Percentiles rank a stretch among this genome's conserved stretches.
These are phyloP conservation scores for Termitomyces bulborhizus DNA, from an alignment of 768 basidiomycete species.

Conservation along the genomic window DNA sequence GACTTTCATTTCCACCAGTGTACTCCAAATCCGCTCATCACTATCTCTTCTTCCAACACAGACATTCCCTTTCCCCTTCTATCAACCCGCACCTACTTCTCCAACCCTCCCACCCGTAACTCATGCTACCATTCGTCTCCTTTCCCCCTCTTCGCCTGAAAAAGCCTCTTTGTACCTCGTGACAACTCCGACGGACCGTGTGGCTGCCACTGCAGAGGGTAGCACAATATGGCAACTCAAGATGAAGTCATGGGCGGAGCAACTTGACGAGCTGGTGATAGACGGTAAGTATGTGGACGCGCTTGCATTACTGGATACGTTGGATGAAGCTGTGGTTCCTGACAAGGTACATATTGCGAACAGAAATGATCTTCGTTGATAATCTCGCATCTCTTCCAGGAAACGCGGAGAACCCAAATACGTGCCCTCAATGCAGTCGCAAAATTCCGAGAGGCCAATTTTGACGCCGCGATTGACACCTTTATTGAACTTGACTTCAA, in stretches of 20 bases:
- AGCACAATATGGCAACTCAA: constrained; percentile 71
- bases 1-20: constrained; percentile 45
- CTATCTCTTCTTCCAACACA: constrained; percentile 58
- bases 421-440: constrained; percentile 74
- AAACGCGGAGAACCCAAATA: constrained; percentile 49
- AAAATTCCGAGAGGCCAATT: constrained; percentile 63
- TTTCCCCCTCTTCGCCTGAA: constrained; percentile 47
- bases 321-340: constrained; percentile 51
- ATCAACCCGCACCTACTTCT: constrained; percentile 20
- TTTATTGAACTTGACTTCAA: constrained; percentile 88
- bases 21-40: constrained; percentile 67
- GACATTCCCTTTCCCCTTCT: constrained; percentile 59
- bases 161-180: constrained; percentile 58
- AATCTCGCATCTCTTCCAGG: constrained; percentile 27
- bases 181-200: constrained; percentile 71
- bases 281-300: constrained; percentile 71
- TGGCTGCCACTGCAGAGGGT: constrained; percentile 60
- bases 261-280: constrained; percentile 78
- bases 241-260: constrained; percentile 71
- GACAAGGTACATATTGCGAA: constrained; percentile 49
- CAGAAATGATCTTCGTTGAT: neutral
- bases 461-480: constrained; percentile 75
- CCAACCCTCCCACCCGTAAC: constrained; percentile 16
- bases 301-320: constrained; percentile 64
- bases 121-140: constrained; percentile 55